These are phyloP conservation scores for Chlorokybus atmophyticus DNA, from an alignment of 139 green algal genomes.

Conservation along the genomic window DNA sequence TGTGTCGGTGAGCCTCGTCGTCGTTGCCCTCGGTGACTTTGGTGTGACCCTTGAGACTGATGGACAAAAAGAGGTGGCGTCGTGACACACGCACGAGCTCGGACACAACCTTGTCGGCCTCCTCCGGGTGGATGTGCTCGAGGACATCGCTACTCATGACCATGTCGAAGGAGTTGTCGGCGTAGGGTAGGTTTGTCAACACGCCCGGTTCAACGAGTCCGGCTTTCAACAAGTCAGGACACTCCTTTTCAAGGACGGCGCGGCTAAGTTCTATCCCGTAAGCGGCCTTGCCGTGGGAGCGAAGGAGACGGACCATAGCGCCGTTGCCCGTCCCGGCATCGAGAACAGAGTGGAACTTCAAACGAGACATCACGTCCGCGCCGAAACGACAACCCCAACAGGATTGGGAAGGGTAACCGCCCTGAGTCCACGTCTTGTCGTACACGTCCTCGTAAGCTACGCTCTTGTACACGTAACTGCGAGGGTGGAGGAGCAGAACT, in stretches of 20 bases:
- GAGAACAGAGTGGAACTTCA: slow-evolving; percentile 29
- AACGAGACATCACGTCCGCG: slow-evolving; percentile 20
- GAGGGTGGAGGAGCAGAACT: background rate
- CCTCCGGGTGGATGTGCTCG: slow-evolving; percentile 36
- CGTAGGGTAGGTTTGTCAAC: slow-evolving; percentile 35
- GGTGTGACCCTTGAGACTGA: slow-evolving; percentile 35
- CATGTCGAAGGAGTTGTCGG: slow-evolving; percentile 34
- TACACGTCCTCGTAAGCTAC: slow-evolving; percentile 29
- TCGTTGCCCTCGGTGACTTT: slow-evolving; percentile 25
- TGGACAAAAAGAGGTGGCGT: slow-evolving; percentile 30
- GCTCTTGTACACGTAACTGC: slow-evolving; percentile 20
- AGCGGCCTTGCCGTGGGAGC: slow-evolving; percentile 30
- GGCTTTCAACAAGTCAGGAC: slow-evolving; percentile 30
- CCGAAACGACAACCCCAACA: slow-evolving; percentile 40
- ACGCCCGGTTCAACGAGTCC: slow-evolving; percentile 26
- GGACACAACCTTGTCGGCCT: slow-evolving; percentile 28
- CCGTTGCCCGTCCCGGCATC: slow-evolving; percentile 36
- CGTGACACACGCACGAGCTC: slow-evolving; percentile 32
- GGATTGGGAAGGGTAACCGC: slow-evolving; percentile 27
- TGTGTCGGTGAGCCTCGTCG: slow-evolving; percentile 34
- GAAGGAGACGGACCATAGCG: slow-evolving; percentile 29
- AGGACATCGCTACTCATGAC: slow-evolving; percentile 29
- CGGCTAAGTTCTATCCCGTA: slow-evolving; percentile 32
- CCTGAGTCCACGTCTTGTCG: slow-evolving; percentile 33
- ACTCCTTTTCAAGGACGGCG: slow-evolving; percentile 30